Percentiles rank a stretch among this genome's conserved stretches.
Evolutionary conservation across 768 basidiomycete species (phyloP).

Genomic region (Heimioporus sp.): DNA sequence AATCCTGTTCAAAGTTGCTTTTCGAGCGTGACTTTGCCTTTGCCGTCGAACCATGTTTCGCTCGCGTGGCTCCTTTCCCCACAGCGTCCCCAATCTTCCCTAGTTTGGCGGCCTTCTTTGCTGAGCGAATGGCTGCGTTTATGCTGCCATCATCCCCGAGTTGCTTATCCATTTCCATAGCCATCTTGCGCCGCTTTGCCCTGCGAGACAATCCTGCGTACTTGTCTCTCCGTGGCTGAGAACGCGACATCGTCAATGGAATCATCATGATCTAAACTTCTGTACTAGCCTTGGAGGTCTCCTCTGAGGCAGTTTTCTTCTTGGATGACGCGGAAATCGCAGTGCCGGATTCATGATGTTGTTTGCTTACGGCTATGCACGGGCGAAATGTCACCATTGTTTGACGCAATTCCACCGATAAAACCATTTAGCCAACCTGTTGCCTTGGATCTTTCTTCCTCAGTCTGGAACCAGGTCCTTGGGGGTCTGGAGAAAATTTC

Average conservation of each 20-base stretch:
- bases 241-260: slow-evolving; percentile 4
- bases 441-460: slow-evolving; percentile 76
- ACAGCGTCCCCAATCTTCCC: slow-evolving; percentile 68
- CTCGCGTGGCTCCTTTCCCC: slow-evolving; percentile 31
- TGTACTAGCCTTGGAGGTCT: slow-evolving; percentile 41
- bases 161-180: slow-evolving; percentile 75
- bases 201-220: slow-evolving; percentile 83
- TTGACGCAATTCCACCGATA: slow-evolving; percentile 6
- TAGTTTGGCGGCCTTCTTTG: slow-evolving; percentile 76
- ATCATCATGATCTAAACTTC: neutral
- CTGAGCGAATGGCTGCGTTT: slow-evolving; percentile 78
- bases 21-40: slow-evolving; percentile 32
- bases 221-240: slow-evolving; percentile 73
- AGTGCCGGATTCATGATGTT: slow-evolving; percentile 63
- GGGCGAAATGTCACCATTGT: neutral
- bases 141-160: slow-evolving; percentile 51
- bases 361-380: slow-evolving; percentile 67
- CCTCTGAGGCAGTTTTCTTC: slow-evolving; percentile 31
- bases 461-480: slow-evolving; percentile 97
- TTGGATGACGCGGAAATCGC: slow-evolving; percentile 36
- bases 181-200: slow-evolving; percentile 85
- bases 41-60: slow-evolving; percentile 31
- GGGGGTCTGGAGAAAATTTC: slow-evolving; percentile 94
- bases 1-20: slow-evolving; percentile 58
- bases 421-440: slow-evolving; percentile 51